Evolutionary conservation across 805 yeast species (phyloP), one percentile per base, ranked within the genome.

Genomic region (Cyberlindnera nakhonratchasimensis): DNA sequence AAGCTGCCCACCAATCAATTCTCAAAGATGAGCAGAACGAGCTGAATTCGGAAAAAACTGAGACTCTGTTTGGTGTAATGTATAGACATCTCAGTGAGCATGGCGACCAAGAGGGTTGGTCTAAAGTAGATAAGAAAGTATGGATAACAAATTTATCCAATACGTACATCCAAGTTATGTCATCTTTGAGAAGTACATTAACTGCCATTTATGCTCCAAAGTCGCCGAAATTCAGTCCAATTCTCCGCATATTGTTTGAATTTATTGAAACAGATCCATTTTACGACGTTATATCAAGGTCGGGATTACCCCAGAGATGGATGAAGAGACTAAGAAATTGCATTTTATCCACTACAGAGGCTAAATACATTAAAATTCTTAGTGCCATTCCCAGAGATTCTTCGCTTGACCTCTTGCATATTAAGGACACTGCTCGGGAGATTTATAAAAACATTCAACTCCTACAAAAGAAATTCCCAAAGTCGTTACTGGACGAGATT

Each of bases 141-240:
- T 81, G 82, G 81, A 50, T 63, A 4, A 61, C 66, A 4, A 70
- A 72, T 53, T 52, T 82, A 29, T 57, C 68, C 3, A 59, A 62
- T 30, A 61, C 78, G 2, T 77, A 75, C 42, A 69, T 68, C 31
- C 73, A 71, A 35, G 61, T 71, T 3, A 67, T 82, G 57, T 59
- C 62, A 25, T 62, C 74, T 2, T 57, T 82, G 13, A 70, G 70
- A 41, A 69, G 65, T 25, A 53, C 64, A 4, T 49, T 82, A 14
- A 51, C 67, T 12, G 61, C 64, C 21, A 55, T 79, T 4, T 73
- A 67, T 55, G 67, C 64, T 36, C 59, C 53, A 31, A 65, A 64
- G 29, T 71, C 77, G 39, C 89, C 90, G 1, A 77, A 74, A 50
- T 73, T 84, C 44, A 77, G 79, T 0, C 79, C 83, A 0, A 61